Percentiles rank a stretch among this genome's conserved stretches.
These are phyloP conservation scores for Populus euphratica DNA, from an alignment of 345 rosid genomes.

Conservation along the genomic window DNA sequence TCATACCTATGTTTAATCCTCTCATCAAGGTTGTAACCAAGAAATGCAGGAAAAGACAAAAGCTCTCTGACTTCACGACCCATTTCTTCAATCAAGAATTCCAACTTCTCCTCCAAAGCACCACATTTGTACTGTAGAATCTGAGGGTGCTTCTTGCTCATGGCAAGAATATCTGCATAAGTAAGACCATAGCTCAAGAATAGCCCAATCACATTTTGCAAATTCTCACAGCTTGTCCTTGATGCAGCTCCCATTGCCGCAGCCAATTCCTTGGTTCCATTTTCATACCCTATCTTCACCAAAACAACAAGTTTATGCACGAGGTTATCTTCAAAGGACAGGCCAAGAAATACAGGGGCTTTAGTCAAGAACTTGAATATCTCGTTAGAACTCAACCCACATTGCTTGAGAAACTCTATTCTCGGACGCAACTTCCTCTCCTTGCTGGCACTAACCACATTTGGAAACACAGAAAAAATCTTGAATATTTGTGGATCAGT, in stretches of 20 bases:
- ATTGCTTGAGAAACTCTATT: constrained; percentile 63
- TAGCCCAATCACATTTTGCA: constrained; percentile 69
- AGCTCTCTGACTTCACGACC: constrained; percentile 74
- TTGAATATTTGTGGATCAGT: constrained; percentile 55
- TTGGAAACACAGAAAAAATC: constrained; percentile 60
- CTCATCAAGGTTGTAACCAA: constrained; percentile 72
- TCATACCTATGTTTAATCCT: constrained; percentile 74
- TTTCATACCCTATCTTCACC: constrained; percentile 60
- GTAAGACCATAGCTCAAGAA: constrained; percentile 61
- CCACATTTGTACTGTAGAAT: constrained; percentile 54
- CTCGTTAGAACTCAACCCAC: constrained; percentile 53
- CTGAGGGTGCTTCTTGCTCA: constrained; percentile 86
- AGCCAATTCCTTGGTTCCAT: constrained; percentile 56
- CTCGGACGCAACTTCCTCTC: constrained; percentile 68
- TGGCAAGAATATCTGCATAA: constrained; percentile 45
- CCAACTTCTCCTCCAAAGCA: constrained; percentile 65
- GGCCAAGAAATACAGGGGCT: constrained; percentile 63
- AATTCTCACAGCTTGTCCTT: constrained; percentile 67
- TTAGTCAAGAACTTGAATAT: constrained; percentile 67
- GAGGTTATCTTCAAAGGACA: constrained; percentile 56
- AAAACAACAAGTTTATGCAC: constrained; percentile 57
- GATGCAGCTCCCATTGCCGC: constrained; percentile 68
- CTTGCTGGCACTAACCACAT: constrained; percentile 55
- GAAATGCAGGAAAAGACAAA: constrained; percentile 71
- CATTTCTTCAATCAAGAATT: constrained; percentile 67